Conservation (phyloP, 1,139 yeast genomes). For the Trichomonascaceae sp. region DNA sequence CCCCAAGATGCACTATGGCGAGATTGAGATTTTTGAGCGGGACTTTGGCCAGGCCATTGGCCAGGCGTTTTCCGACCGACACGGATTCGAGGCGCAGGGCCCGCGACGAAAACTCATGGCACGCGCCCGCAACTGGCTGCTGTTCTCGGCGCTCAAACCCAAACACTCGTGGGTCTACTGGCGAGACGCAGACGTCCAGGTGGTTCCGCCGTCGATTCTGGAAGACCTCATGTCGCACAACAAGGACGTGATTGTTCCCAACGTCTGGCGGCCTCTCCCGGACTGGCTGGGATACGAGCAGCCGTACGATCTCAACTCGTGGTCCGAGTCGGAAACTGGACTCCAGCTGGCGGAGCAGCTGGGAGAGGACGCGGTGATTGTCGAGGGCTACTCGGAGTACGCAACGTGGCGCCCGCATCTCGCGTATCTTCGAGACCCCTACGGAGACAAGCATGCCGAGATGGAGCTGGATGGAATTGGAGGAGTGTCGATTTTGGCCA, state of each 20-base stretch:
- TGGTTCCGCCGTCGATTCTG: slow-evolving; percentile 45
- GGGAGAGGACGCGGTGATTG: slow-evolving; percentile 81
- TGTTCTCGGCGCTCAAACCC: slow-evolving; percentile 49
- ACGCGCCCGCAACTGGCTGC: slow-evolving; percentile 58
- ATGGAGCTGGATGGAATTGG: slow-evolving; percentile 89
- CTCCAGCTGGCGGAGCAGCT: slow-evolving; percentile 61
- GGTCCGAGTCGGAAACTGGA: slow-evolving; percentile 85
- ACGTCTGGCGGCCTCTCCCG: slow-evolving; percentile 86
- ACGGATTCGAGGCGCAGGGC: slow-evolving; percentile 64
- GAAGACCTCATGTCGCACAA: slow-evolving; percentile 57
- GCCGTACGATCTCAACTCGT: slow-evolving; percentile 80
- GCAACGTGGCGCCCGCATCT: slow-evolving; percentile 90
- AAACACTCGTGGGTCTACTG: slow-evolving; percentile 70
- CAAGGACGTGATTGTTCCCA: slow-evolving; percentile 65
- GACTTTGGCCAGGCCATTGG: slow-evolving; percentile 63
- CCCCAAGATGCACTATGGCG: slow-evolving; percentile 45
- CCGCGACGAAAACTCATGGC: slow-evolving; percentile 65
- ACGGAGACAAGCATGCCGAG: slow-evolving; percentile 75
- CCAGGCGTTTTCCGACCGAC: slow-evolving; percentile 73
- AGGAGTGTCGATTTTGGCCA: slow-evolving; percentile 73
- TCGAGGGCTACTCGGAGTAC: slow-evolving; percentile 84
- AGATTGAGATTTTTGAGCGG: slow-evolving; percentile 38
- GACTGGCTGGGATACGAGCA: slow-evolving; percentile 84
- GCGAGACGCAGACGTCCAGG: slow-evolving; percentile 64
- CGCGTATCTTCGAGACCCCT: slow-evolving; percentile 75